Conservation (phyloP, 257 asterid genomes). For the Scutellaria minor region DNA sequence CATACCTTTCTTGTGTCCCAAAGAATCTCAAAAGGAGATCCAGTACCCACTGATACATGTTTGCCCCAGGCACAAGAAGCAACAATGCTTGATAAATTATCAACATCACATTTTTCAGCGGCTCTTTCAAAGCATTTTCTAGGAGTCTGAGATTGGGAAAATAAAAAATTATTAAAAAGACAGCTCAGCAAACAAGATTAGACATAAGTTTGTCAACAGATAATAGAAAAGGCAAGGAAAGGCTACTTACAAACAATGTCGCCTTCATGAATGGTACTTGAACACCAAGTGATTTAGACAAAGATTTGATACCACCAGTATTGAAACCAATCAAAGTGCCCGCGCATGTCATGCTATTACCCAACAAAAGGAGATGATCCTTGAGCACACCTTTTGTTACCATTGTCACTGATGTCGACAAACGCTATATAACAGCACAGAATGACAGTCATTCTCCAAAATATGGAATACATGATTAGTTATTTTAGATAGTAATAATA, state of each 20-base stretch:
- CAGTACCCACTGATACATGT: conserved; percentile 92
- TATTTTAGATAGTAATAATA: conserved; percentile 7
- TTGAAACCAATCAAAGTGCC: conserved; percentile 93
- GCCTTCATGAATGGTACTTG: conserved; percentile 95
- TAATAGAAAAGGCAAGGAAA: conserved; percentile 14
- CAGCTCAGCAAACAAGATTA: conserved; percentile 23
- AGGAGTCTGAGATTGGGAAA: conserved; percentile 70
- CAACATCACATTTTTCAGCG: conserved; percentile 93
- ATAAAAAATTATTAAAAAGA: conserved; percentile 23
- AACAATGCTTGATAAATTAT: conserved; percentile 81
- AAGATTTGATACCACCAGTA: conserved; percentile 84
- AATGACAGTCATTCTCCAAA: conserved; percentile 14
- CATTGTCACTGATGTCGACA: conserved; percentile 91
- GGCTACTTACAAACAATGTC: conserved; percentile 75
- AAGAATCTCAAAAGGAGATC: conserved; percentile 88
- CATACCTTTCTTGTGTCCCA: conserved; percentile 85
- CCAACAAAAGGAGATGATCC: conserved; percentile 91
- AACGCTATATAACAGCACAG: conserved; percentile 61
- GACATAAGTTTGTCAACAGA: conserved; percentile 18
- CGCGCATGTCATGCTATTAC: conserved; percentile 93
- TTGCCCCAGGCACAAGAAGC: conserved; percentile 99
- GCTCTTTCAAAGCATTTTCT: conserved; percentile 93
- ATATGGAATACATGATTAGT: not conserved
- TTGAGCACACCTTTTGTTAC: conserved; percentile 97
- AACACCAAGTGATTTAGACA: conserved; percentile 74